These are phyloP conservation scores for Plasmodium sp. DNA, from an alignment of 169 alveolate genomes.

Conservation along the genomic window DNA sequence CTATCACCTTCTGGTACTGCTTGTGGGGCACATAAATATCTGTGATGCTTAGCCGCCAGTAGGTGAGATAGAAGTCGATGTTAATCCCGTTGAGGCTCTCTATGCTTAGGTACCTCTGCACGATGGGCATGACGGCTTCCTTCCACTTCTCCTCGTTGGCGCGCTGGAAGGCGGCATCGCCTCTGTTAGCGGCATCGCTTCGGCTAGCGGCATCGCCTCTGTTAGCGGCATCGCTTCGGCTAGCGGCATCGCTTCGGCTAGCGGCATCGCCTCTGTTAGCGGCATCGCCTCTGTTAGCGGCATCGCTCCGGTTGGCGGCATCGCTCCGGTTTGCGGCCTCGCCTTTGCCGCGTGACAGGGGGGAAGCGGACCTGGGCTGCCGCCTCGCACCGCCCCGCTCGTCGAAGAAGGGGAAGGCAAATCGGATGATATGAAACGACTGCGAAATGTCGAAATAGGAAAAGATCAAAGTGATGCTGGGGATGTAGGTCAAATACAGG, in stretches of 20 bases:
- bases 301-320: not conserved
- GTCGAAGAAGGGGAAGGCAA: constrained; percentile 31
- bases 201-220: not conserved
- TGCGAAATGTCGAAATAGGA: constrained; percentile 46
- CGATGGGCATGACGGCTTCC: not conserved
- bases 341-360: not conserved
- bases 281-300: not conserved
- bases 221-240: not conserved
- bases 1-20: constrained; percentile 30
- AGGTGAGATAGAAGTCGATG: constrained; percentile 28
- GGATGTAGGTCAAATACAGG: constrained; percentile 12
- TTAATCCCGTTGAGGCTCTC: constrained; percentile 57
- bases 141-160: constrained; percentile 9
- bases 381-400: not conserved
- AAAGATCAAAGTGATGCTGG: constrained; percentile 9
- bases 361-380: not conserved
- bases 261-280: not conserved
- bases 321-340: not conserved
- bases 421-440: constrained; percentile 25
- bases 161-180: not conserved
- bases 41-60: constrained; percentile 53
- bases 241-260: not conserved
- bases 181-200: not conserved
- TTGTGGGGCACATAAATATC: constrained; percentile 63
- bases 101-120: constrained; percentile 8